Base-by-base conservation (phyloP, 306 rosid genomes). In the Quercus variabilis region DNA sequence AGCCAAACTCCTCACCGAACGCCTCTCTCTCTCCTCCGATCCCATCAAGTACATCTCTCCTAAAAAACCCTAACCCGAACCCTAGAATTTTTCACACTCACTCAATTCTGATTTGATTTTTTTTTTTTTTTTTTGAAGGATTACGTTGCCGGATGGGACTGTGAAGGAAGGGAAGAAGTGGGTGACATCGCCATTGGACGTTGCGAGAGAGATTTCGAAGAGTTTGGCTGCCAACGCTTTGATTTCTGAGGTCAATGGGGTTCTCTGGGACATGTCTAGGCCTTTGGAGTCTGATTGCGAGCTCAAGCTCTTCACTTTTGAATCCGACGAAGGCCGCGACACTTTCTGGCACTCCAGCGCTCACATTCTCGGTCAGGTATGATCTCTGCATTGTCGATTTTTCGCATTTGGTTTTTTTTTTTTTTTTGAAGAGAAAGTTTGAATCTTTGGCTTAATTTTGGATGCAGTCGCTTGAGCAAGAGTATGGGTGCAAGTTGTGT, bases 281-380 rank as follows among this genome's bases (percentile, higher is more conserved):
- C 97, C 98, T 2, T 77, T 95, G 35, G 98, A 95, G 80, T 84
- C 58, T 1, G 96, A 94, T 75, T 92, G 93, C 76, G 78, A 83
- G 31, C 89, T 94, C 19, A 85, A 88, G 92, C 82, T 95, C 54
- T 92, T 84, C 81, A 92, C 84, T 58, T 95, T 92, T 65, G 91
- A 90, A 0, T 83, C 79, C 21, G 97, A 92, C 23, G 98, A 90
- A 84, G 99, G 99, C 2, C 90, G 99, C 3, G 98, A 95, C 70
- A 95, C 98, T 35, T 92, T 95, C 84, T 95, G 99, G 99, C 99
- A 95, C 83, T 95, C 99, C 30, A 92, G 99, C 51, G 99, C 99
- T 23, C 99, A 95, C 81, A 95, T 95, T 90, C 97, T 95, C 17
- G 98, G 99, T 72, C 90, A 95, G 97, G 97, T 94, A 59, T 5